Conservation (phyloP, 2,329 filamentous ascomycete species). For the Fonsecaea monophora region DNA sequence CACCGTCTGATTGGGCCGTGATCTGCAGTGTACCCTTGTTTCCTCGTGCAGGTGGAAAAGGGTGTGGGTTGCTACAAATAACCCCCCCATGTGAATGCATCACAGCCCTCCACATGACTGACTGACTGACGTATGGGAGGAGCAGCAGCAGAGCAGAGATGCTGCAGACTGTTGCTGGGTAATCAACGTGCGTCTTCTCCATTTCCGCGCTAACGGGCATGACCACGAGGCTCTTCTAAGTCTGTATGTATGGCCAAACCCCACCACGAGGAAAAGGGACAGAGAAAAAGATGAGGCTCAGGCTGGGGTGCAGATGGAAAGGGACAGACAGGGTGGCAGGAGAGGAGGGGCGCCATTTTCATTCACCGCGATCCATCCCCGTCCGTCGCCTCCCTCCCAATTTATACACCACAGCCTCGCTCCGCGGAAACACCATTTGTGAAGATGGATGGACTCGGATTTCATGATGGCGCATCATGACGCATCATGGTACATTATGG, state of each 20-base stretch:
- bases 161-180: background rate
- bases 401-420: background rate
- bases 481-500: too few relatives aligned
- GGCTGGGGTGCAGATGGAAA: background rate
- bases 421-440: background rate
- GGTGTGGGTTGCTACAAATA: background rate
- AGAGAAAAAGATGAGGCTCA: background rate
- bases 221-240: background rate
- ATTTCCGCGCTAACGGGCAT: background rate
- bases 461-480: background rate
- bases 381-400: background rate
- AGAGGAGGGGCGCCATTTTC: background rate
- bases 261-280: background rate
- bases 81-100: background rate
- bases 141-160: too few relatives aligned
- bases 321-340: background rate
- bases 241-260: background rate
- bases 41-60: background rate
- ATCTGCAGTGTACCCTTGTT: background rate
- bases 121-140: too few relatives aligned
- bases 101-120: background rate
- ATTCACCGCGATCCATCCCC: too few relatives aligned
- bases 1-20: background rate
- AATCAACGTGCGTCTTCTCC: background rate
- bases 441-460: background rate